These are phyloP conservation scores for Ustilaginoidea virens DNA, from an alignment of 2,329 filamentous ascomycete species.

Conservation along the genomic window DNA sequence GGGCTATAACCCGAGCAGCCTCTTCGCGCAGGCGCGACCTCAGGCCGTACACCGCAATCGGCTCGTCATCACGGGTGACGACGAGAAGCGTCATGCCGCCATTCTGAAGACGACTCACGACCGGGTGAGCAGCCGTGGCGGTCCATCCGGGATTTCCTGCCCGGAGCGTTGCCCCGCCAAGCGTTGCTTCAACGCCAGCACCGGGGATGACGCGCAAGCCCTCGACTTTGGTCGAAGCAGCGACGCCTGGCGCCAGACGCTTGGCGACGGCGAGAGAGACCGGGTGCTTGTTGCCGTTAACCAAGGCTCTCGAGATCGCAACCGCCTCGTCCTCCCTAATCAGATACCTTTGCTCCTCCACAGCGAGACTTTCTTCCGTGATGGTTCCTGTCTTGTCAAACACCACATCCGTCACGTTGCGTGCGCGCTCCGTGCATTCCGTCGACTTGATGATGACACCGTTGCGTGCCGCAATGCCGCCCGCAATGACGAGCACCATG, in stretches of 20 bases:
- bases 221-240: constrained; percentile 6
- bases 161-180: constrained; percentile 15
- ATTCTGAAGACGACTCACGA: constrained; percentile 8
- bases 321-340: constrained; percentile 10
- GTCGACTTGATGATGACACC: constrained; percentile 45
- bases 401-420: constrained; percentile 37
- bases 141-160: constrained; percentile 33
- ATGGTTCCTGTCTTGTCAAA: constrained; percentile 54
- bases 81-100: constrained; percentile 13
- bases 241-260: constrained; percentile 16
- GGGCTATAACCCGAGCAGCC: constrained; percentile 25
- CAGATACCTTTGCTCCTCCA: constrained; percentile 10
- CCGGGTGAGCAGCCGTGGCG: constrained; percentile 8
- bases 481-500: constrained; percentile 48
- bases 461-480: constrained; percentile 38
- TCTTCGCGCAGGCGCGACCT: constrained; percentile 19
- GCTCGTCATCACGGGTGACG: constrained; percentile 11
- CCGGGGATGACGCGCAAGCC: constrained; percentile 24
- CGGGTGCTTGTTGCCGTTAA: constrained; percentile 30
- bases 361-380: constrained; percentile 27
- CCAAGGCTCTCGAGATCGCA: constrained; percentile 13
- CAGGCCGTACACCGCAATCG: constrained; percentile 34
- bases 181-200: constrained; percentile 20
- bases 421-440: constrained; percentile 33
- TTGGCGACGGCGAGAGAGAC: constrained; percentile 30